Evolutionary conservation across 306 rosid genomes (phyloP).

Genomic region (Styphnolobium japonicum): DNA sequence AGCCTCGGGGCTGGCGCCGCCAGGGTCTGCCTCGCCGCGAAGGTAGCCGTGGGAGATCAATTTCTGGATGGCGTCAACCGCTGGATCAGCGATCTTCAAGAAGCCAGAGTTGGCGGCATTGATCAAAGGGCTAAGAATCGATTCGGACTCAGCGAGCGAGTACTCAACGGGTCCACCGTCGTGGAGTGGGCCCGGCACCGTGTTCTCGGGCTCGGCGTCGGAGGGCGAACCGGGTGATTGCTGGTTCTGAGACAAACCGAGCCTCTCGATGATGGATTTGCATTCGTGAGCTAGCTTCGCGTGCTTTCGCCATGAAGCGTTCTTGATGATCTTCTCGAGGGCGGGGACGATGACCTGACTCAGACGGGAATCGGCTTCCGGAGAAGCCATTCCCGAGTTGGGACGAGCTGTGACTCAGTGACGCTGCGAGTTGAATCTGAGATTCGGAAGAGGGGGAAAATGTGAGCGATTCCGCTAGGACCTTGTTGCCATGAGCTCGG

Average conservation of each 20-base stretch:
- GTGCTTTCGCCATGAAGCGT: slow-evolving; percentile 97
- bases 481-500: slow-evolving; percentile 25
- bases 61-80: slow-evolving; percentile 93
- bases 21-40: slow-evolving; percentile 89
- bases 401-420: slow-evolving; percentile 41
- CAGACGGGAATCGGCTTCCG: slow-evolving; percentile 99
- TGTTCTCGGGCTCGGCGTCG: slow-evolving; percentile 49
- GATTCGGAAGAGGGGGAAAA: slow-evolving; percentile 6
- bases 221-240: slow-evolving; percentile 32
- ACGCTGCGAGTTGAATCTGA: slow-evolving; percentile 41
- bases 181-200: slow-evolving; percentile 79
- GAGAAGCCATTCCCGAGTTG: slow-evolving; percentile 97
- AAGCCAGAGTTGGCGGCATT: slow-evolving; percentile 76
- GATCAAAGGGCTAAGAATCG: slow-evolving; percentile 79
- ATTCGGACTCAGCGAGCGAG: slow-evolving; percentile 75
- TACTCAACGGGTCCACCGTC: slow-evolving; percentile 79
- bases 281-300: slow-evolving; percentile 87
- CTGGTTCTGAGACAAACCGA: slow-evolving; percentile 31
- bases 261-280: slow-evolving; percentile 81
- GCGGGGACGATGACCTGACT: slow-evolving; percentile 81
- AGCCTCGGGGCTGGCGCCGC: slow-evolving; percentile 58
- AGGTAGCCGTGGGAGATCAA: slow-evolving; percentile 80
- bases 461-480: slow-evolving; percentile 20
- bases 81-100: slow-evolving; percentile 93
- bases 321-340: slow-evolving; percentile 81